Conservation (phyloP, 1,284 basidiomycete species). For the Acaromyces ingoldii region DNA sequence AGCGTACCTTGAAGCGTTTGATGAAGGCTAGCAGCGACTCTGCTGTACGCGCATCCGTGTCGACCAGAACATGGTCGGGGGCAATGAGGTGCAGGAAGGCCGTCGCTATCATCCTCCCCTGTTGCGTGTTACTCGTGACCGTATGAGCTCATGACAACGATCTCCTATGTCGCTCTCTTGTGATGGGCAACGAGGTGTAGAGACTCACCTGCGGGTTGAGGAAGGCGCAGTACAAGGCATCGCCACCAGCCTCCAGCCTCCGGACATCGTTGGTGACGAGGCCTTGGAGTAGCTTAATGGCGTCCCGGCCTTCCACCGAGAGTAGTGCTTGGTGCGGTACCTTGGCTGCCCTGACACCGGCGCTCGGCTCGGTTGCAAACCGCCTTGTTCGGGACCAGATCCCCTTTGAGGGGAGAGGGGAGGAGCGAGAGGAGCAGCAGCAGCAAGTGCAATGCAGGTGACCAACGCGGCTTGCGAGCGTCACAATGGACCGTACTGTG, state of each 20-base stretch:
- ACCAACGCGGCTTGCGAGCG: too few relatives aligned
- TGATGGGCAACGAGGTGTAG: too few relatives aligned
- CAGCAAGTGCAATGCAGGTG: too few relatives aligned
- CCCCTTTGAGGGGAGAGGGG: too few relatives aligned
- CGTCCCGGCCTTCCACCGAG: conserved; percentile 70
- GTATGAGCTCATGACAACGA: too few relatives aligned
- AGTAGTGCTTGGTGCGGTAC: conserved; percentile 5
- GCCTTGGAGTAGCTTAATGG: conserved; percentile 81
- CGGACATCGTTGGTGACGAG: conserved; percentile 63
- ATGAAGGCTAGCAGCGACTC: conserved; percentile 63
- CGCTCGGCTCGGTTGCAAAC: too few relatives aligned
- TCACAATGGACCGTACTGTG: too few relatives aligned
- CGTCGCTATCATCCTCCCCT: conserved; percentile 88
- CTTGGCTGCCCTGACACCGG: not conserved
- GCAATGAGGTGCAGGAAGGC: conserved; percentile 68
- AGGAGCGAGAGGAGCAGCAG: too few relatives aligned
- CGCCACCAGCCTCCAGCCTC: conserved; percentile 36
- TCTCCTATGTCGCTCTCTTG: too few relatives aligned
- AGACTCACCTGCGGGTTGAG: conserved; percentile 83
- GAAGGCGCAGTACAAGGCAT: conserved; percentile 71
- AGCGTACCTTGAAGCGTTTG: conserved; percentile 79
- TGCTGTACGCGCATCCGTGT: conserved; percentile 61
- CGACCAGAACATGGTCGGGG: conserved; percentile 59
- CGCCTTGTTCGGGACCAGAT: too few relatives aligned
- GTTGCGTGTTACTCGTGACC: too few relatives aligned